These are phyloP conservation scores for Lyophyllum atratum DNA, from an alignment of 768 basidiomycete genomes.

Conservation along the genomic window DNA sequence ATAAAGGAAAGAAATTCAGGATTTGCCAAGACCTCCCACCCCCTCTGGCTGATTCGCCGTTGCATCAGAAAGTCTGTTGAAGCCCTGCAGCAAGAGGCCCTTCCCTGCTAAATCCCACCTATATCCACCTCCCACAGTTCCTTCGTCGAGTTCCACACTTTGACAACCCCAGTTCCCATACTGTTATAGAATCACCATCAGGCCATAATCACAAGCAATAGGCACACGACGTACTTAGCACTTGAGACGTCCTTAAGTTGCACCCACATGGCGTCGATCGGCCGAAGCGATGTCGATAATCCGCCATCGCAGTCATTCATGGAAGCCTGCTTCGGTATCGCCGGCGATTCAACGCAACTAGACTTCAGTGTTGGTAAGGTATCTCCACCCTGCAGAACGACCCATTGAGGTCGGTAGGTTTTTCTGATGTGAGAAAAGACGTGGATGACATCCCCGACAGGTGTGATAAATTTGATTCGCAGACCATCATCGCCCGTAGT, in stretches of 20 bases:
- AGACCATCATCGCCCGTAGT: constrained; percentile 7
- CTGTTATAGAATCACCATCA: constrained; percentile 35
- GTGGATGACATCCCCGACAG: constrained; percentile 71
- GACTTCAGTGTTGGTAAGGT: constrained; percentile 37
- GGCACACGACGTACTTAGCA: constrained; percentile 55
- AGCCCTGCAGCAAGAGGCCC: background rate
- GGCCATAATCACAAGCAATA: constrained; percentile 12
- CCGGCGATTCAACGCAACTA: constrained; percentile 11
- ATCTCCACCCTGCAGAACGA: constrained; percentile 59
- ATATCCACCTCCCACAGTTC: constrained; percentile 44
- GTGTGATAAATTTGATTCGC: constrained; percentile 45
- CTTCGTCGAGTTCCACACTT: constrained; percentile 67
- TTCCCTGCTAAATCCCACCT: constrained; percentile 1
- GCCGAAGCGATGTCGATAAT: background rate
- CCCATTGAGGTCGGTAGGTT: constrained; percentile 79
- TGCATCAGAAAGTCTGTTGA: background rate
- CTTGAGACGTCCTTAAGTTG: constrained; percentile 52
- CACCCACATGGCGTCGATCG: constrained; percentile 48
- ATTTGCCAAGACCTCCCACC: background rate
- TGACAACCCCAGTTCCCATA: constrained; percentile 73
- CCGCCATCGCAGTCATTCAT: background rate
- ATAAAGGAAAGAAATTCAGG: background rate
- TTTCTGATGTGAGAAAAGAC: constrained; percentile 91
- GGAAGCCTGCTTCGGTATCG: constrained; percentile 3
- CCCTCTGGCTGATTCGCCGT: background rate